These are phyloP conservation scores for Ajuga chamaepitys DNA, from an alignment of 257 asterid genomes.

Conservation along the genomic window DNA sequence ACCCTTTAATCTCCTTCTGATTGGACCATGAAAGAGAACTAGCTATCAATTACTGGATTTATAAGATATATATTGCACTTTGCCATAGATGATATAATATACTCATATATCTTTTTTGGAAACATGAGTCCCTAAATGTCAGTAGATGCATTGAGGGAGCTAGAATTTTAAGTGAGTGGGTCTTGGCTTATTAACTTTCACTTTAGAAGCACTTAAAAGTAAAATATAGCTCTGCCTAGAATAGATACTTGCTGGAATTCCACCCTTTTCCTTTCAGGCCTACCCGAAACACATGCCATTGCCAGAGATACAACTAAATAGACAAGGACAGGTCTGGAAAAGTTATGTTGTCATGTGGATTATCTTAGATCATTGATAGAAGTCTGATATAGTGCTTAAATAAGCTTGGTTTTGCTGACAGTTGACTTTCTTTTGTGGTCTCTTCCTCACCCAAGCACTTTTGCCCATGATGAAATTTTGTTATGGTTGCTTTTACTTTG, in stretches of 20 bases:
- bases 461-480: not conserved
- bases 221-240: no score
- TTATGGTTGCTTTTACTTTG: not conserved
- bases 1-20: not conserved
- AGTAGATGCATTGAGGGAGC: no score
- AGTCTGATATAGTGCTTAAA: slow-evolving; percentile 4
- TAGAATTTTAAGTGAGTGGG: no score
- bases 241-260: no score
- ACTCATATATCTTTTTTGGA: not conserved
- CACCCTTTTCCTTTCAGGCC: no score
- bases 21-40: not conserved
- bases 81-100: not conserved
- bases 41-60: not conserved
- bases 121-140: no score
- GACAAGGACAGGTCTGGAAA: not conserved
- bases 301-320: not conserved
- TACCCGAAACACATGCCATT: no score
- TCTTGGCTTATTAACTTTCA: no score
- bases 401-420: not conserved
- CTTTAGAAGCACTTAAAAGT: no score
- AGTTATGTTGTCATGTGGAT: not conserved
- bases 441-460: not conserved
- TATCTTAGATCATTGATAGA: not conserved
- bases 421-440: not conserved
- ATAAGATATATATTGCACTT: not conserved